Evolutionary conservation across 768 basidiomycete genomes (phyloP), one percentile per base, ranked within the genome.

Genomic region (Podaxis mareebaensis): DNA sequence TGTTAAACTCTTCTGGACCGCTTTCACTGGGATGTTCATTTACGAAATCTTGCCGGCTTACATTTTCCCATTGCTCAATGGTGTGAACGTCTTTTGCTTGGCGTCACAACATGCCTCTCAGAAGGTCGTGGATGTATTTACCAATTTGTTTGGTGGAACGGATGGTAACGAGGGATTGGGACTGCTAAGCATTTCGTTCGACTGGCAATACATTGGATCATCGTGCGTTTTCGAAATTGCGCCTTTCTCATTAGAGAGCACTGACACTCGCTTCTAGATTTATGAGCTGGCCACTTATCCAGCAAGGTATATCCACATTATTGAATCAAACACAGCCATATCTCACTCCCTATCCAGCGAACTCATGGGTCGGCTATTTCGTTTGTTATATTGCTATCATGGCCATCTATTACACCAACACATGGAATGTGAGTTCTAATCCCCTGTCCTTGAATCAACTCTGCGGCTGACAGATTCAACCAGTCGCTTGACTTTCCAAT

Each of bases 131-230:
- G 73, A 85, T 64, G 69, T 83, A 15, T 80, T 88, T 68, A 88
- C 86, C 3, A 84, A 86, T 58, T 67, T 91, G 0, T 90, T 91
- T 63, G 90, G 90, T 30, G 90, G 90, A 4, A 75, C 83, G 2
- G 78, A 83, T 39, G 87, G 81, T 30, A 91, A 90, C 67, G 88
- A 91, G 71, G 89, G 88, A 0, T 76, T 90, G 44, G 88, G 89
- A 0, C 67, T 90, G 20, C 60, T 85, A 44, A 83, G 82, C 38
- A 62, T 90, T 46, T 84, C 84, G n/a, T 81, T 90, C 52, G 89
- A 90, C 67, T 91, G 86, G 86, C 85, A 87, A 64, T 86, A 86
- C 66, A 85, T 88, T 65, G 81, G 81, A 0, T 84, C 85, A 15
- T 40, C 30, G 74, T 80, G 66, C 28, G 73, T 67, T 64, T 15